Evolutionary conservation across 768 basidiomycete species (phyloP), one percentile per base, ranked within the genome.

Genomic region (Rickenella mellea): DNA sequence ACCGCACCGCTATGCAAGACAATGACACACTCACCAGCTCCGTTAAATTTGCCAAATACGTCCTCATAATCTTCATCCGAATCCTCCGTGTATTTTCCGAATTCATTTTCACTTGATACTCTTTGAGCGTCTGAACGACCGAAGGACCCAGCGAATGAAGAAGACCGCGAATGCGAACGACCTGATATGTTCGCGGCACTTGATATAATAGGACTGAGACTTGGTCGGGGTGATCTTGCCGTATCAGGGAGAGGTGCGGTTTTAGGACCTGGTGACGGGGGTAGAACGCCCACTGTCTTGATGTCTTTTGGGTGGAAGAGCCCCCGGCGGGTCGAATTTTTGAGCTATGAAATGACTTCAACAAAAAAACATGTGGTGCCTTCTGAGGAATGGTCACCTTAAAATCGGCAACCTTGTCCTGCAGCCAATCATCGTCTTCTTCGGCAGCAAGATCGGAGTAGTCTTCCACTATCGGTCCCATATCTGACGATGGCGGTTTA

Each of bases 51-150:
- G 45, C 77, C 90, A 60, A 98, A 94, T 8, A 97, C 80, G 58
- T 96, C 94, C 36, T 94, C 90, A 53, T 96, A 98, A 56, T 97
- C 90, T 54, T 97, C 82, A 4, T 78, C 86, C 21, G 96, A 88
- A 7, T 78, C 79, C 61, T 94, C 91, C 5, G 86, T 68, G 59
- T 94, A 96, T 57, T 90, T 91, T 17, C 74, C 75, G 48, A 94
- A 81, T 57, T 83, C 86, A 43, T 67, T 67, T 44, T 77, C 71
- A 46, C 69, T 75, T 39, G 69, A 59, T 27, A 72, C 48, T 45
- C 74, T 64, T 46, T 67, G 66, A 2, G 80, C 77, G 48, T 86
- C 83, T 3, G 77, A 68, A 8, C 74, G 69, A 14, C 86, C 84
- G 47, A 82, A 69, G 8, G 87, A 87, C 5, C 74, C 76, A 17